Percentiles rank a stretch among this genome's conserved stretches.
phyloP scores from a whole-genome alignment of 2,329 filamentous ascomycete genomes.

The Penicillium janthinellum region DNA sequence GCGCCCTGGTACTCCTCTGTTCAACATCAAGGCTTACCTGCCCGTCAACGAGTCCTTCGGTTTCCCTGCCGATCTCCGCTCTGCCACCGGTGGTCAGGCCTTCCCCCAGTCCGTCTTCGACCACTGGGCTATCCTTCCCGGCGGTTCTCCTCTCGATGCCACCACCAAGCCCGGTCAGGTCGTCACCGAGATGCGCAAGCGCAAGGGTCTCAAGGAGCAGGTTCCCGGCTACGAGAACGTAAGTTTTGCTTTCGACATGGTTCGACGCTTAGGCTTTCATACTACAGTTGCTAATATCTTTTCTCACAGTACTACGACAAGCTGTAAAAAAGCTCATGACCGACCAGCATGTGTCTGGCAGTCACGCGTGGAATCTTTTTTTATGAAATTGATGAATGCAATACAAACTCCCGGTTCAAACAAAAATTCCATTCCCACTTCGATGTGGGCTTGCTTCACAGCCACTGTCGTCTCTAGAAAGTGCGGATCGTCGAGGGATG shows the following conservation, averaged over 20 bases:
- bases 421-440: slow-evolving; percentile 32
- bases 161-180: slow-evolving; percentile 80
- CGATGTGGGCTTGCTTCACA: slow-evolving; percentile 26
- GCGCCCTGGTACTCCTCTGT: slow-evolving; percentile 96
- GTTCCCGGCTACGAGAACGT: slow-evolving; percentile 94
- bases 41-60: slow-evolving; percentile 98
- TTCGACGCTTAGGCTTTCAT: background rate
- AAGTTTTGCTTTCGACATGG: slow-evolving; percentile 54
- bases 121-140: slow-evolving; percentile 95
- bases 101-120: slow-evolving; percentile 99
- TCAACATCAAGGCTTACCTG: slow-evolving; percentile 98
- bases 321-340: slow-evolving; percentile 68
- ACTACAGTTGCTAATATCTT: slow-evolving; percentile 21
- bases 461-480: slow-evolving; percentile 33
- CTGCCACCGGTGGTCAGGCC: slow-evolving; percentile 91
- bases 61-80: slow-evolving; percentile 96
- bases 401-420: slow-evolving; percentile 37
- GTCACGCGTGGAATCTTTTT: slow-evolving; percentile 39
- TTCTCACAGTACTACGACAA: slow-evolving; percentile 90
- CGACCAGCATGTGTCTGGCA: slow-evolving; percentile 43
- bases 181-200: slow-evolving; percentile 90
- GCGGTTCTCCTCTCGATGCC: slow-evolving; percentile 85
- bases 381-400: slow-evolving; percentile 49
- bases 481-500: slow-evolving; percentile 11
- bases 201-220: slow-evolving; percentile 98